Percentiles rank a stretch among this genome's conserved stretches.
phyloP scores from a whole-genome alignment of 176 grass and related monocot genomes.

The Avena eriantha region DNA sequence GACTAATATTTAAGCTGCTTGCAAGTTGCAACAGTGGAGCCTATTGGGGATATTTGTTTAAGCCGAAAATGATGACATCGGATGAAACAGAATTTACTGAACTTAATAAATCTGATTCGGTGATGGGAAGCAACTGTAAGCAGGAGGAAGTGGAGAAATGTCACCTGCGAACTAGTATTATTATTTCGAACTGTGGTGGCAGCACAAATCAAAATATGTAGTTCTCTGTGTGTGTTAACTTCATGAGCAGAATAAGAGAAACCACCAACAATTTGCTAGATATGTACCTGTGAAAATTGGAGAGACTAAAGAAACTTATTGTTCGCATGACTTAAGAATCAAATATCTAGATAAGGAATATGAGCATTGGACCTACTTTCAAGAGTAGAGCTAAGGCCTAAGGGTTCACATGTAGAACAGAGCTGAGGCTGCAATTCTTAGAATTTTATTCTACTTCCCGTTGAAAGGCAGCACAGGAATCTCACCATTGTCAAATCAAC shows the following conservation, averaged over 20 bases:
- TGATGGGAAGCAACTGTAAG: background rate
- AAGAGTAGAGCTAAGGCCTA: background rate
- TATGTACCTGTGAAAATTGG: background rate
- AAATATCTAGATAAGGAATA: background rate
- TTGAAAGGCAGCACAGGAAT: background rate
- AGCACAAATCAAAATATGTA: background rate
- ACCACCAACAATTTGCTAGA: background rate
- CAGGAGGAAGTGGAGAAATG: background rate
- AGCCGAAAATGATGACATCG: background rate
- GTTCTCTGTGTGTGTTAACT: too few relatives aligned
- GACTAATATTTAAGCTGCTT: background rate
- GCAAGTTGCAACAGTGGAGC: background rate
- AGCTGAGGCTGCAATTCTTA: background rate
- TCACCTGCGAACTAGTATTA: background rate
- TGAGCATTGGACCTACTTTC: background rate
- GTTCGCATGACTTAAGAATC: background rate
- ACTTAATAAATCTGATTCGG: background rate
- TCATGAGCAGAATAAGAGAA: background rate
- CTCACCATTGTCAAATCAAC: background rate
- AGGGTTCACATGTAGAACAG: background rate
- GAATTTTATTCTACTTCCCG: background rate
- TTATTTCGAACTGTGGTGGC: background rate
- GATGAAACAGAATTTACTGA: background rate
- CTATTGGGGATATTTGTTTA: background rate
- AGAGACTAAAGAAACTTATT: background rate